Percentiles rank a stretch among this genome's conserved stretches.
Evolutionary conservation across 2,329 filamentous ascomycete genomes (phyloP).

Genomic region (Phaeosphaeriaceae sp.): DNA sequence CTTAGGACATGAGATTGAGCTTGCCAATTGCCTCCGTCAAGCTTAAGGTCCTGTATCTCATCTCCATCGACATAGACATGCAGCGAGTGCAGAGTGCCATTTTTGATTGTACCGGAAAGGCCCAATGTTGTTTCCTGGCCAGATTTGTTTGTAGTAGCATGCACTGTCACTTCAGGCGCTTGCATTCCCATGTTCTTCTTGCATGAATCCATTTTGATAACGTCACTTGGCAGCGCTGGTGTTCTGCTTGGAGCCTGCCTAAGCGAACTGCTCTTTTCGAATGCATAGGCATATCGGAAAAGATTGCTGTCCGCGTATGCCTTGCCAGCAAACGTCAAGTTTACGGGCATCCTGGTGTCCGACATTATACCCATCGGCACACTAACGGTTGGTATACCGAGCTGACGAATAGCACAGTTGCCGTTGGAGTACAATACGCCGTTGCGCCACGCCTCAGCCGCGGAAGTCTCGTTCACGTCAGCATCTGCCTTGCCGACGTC

Average conservation of each 20-base stretch:
- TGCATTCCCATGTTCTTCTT: background rate
- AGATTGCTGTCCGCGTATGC: constrained; percentile 54
- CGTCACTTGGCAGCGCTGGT: background rate
- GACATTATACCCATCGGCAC: constrained; percentile 60
- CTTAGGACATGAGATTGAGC: background rate
- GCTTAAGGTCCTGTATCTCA: background rate
- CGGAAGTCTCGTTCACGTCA: background rate
- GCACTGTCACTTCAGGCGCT: background rate
- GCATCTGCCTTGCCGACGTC: constrained; percentile 55
- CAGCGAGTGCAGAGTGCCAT: background rate
- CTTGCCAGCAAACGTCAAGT: constrained; percentile 58
- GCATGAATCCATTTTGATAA: background rate
- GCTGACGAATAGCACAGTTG: constrained; percentile 59
- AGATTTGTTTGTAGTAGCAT: background rate
- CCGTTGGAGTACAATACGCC: constrained; percentile 62
- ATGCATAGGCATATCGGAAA: constrained; percentile 19
- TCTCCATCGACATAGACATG: background rate
- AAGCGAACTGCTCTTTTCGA: constrained; percentile 11
- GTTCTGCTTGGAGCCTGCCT: background rate
- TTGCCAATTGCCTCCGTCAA: background rate
- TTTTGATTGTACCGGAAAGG: background rate
- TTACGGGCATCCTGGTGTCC: constrained; percentile 57
- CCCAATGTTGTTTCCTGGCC: background rate
- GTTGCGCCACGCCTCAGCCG: constrained; percentile 41
- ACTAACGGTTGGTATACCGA: constrained; percentile 61